A percentile compares a stretch with the other conserved stretches of the same genome.
Conservation (phyloP, 2,329 filamentous ascomycete genomes). For the Trichoderma koningii region DNA sequence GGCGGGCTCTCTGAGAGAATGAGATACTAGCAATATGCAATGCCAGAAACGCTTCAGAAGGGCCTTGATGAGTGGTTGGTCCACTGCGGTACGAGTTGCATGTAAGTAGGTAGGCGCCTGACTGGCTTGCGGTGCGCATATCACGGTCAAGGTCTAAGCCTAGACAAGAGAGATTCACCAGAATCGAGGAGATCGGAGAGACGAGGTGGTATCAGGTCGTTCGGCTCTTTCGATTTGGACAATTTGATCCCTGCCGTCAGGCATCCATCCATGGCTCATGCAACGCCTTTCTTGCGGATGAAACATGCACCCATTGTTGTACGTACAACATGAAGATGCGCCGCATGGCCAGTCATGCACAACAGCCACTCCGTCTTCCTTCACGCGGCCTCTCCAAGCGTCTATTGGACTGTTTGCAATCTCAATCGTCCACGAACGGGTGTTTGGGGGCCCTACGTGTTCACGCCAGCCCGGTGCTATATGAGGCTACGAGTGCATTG, state of each 20-base stretch:
- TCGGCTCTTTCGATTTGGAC: neutral
- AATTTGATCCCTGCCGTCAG: neutral
- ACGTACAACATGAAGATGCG: conserved; percentile 11
- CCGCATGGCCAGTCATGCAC: conserved; percentile 6
- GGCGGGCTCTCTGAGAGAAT: conserved; percentile 13
- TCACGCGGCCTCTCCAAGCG: neutral
- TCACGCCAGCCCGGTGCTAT: conserved; percentile 18
- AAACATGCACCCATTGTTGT: conserved; percentile 23
- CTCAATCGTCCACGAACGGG: neutral
- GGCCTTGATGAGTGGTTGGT: neutral
- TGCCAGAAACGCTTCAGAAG: neutral
- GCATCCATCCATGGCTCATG: conserved; percentile 12
- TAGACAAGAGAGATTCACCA: neutral
- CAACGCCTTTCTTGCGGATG: neutral
- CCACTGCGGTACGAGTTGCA: conserved; percentile 13
- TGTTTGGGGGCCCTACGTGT: conserved; percentile 22
- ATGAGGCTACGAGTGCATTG: neutral
- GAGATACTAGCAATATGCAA: neutral
- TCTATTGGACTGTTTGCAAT: neutral
- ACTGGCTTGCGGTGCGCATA: too few relatives aligned
- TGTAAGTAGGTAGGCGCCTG: neutral
- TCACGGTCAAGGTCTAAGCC: neutral
- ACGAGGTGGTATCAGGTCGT: conserved; percentile 3
- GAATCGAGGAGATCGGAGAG: neutral
- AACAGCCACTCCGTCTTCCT: conserved; percentile 1